A percentile compares a stretch with the other conserved stretches of the same genome.
Evolutionary conservation across 192 early-diverging fungal genomes (phyloP).

Genomic region (Umbelopsis vinacea): DNA sequence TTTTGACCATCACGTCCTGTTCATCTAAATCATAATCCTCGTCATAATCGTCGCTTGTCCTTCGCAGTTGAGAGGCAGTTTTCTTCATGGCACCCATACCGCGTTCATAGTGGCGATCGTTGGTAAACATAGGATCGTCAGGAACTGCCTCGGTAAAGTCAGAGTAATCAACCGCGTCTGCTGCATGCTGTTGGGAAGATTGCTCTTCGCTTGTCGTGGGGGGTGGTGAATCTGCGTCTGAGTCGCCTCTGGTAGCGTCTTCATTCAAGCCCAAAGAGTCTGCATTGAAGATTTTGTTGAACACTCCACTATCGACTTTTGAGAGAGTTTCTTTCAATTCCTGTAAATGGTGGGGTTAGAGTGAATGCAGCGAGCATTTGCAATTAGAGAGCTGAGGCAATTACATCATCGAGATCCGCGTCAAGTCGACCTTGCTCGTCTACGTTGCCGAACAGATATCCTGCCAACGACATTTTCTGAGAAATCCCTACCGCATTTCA

Average conservation of each 20-base stretch:
- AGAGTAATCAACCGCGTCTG: constrained; percentile 83
- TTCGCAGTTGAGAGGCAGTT: constrained; percentile 18
- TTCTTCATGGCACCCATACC: constrained; percentile 41
- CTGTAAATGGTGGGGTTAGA: constrained; percentile 35
- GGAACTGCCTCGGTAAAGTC: constrained; percentile 83
- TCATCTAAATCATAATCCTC: constrained; percentile 64
- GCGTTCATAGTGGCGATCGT: constrained; percentile 49
- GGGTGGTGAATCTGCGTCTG: constrained; percentile 44
- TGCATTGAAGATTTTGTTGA: constrained; percentile 53
- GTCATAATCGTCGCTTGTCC: constrained; percentile 43
- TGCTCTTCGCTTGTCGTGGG: constrained; percentile 45
- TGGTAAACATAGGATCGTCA: constrained; percentile 58
- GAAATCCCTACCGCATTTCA: background rate
- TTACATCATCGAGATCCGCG: constrained; percentile 36
- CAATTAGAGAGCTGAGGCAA: too few relatives aligned
- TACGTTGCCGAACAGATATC: constrained; percentile 89
- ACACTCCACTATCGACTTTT: constrained; percentile 54
- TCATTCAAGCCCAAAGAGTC: constrained; percentile 58
- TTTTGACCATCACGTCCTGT: constrained; percentile 45
- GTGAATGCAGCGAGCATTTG: background rate
- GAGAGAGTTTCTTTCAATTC: constrained; percentile 59
- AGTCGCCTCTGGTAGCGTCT: constrained; percentile 44
- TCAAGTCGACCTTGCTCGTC: constrained; percentile 85
- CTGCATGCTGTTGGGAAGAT: constrained; percentile 52
- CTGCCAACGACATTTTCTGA: constrained; percentile 64